These are phyloP conservation scores for Globisporangium mamillatum DNA, from an alignment of 352 stramenopile species.

Conservation along the genomic window DNA sequence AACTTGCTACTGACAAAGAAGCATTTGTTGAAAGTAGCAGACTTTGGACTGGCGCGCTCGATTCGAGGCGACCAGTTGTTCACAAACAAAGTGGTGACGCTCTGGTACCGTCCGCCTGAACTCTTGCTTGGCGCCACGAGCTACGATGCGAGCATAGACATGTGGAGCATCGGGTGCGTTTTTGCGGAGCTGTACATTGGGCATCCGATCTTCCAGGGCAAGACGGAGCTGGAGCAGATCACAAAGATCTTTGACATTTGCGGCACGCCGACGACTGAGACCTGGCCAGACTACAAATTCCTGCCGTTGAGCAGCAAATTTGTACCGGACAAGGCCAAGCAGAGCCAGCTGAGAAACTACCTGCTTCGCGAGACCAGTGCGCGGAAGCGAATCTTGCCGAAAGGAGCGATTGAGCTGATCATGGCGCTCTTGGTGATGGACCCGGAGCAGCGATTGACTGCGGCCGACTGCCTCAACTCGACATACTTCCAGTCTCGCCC, in stretches of 20 bases:
- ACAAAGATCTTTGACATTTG: constrained; percentile 88
- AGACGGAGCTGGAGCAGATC: constrained; percentile 88
- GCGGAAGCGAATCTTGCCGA: constrained; percentile 76
- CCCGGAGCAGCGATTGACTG: constrained; percentile 91
- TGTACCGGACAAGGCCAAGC: constrained; percentile 74
- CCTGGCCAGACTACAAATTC: constrained; percentile 87
- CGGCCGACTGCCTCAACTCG: constrained; percentile 90
- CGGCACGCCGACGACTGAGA: constrained; percentile 73
- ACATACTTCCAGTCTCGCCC: constrained; percentile 91
- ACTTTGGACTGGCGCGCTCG: constrained; percentile 84
- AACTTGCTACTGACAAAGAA: constrained; percentile 80
- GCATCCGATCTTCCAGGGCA: constrained; percentile 83
- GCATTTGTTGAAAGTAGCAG: constrained; percentile 82
- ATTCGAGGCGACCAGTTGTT: constrained; percentile 84
- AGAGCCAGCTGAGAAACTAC: constrained; percentile 62
- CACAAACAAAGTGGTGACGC: constrained; percentile 96
- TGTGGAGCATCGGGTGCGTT: constrained; percentile 94
- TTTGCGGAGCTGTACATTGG: constrained; percentile 87
- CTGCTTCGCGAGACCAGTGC: constrained; percentile 70
- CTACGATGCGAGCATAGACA: constrained; percentile 93
- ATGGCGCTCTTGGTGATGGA: constrained; percentile 94
- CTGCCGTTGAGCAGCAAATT: constrained; percentile 80
- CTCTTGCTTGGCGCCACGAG: constrained; percentile 91
- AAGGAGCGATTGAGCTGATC: constrained; percentile 90
- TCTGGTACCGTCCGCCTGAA: constrained; percentile 95